These are phyloP conservation scores for Balansia obtecta DNA, from an alignment of 2,329 filamentous ascomycete species.

Conservation along the genomic window DNA sequence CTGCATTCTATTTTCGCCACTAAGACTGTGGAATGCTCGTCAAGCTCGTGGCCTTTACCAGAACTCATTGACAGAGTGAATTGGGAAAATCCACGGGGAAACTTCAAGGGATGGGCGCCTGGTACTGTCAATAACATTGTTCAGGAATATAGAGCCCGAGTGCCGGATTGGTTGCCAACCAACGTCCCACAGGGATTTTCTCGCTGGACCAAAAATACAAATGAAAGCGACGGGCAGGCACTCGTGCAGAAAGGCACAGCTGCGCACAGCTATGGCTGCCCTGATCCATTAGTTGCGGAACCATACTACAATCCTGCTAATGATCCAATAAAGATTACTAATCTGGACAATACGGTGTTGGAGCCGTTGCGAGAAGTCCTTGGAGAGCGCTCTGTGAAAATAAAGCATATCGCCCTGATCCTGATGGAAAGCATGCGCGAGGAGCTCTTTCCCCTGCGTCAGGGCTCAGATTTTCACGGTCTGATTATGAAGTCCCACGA, in stretches of 20 bases:
- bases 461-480: conserved; percentile 23
- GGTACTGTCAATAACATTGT: conserved; percentile 13
- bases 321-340: conserved; percentile 28
- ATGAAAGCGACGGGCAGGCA: conserved; percentile 1
- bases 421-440: conserved; percentile 32
- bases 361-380: conserved; percentile 14
- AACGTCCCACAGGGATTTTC: conserved; percentile 16
- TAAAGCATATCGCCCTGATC: conserved; percentile 29
- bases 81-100: conserved; percentile 16
- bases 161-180: conserved; percentile 18
- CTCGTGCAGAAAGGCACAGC: not conserved
- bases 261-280: not conserved
- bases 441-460: conserved; percentile 30
- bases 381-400: conserved; percentile 18
- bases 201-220: conserved; percentile 16
- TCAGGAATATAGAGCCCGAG: conserved; percentile 14
- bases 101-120: conserved; percentile 23
- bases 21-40: conserved; percentile 15
- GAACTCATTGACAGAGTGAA: conserved; percentile 13
- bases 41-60: conserved; percentile 19
- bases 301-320: conserved; percentile 19
- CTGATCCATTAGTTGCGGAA: conserved; percentile 3
- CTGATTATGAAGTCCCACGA: conserved; percentile 21
- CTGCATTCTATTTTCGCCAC: conserved; percentile 17
- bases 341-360: conserved; percentile 22